phyloP scores from a whole-genome alignment of 129 eudicot species.

The Tagetes patula region DNA sequence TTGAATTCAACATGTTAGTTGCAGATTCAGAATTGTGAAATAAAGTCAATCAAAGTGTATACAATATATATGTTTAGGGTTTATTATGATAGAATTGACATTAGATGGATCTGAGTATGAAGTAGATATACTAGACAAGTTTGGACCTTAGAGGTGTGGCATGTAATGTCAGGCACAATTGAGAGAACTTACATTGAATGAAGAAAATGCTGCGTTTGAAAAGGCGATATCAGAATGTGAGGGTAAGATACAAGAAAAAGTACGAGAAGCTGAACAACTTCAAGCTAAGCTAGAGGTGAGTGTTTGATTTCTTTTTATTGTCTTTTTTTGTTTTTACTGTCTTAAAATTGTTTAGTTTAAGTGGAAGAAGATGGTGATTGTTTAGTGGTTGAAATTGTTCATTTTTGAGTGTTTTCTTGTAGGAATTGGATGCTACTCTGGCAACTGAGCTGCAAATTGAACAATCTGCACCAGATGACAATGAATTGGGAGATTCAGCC shows the following conservation, averaged over 20 bases:
- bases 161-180: conserved; percentile 55
- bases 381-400: conserved; percentile 13
- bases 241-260: conserved; percentile 69
- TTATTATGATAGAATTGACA: conserved; percentile 6
- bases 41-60: neutral
- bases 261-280: conserved; percentile 63
- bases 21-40: conserved; percentile 1
- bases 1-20: conserved; percentile 2
- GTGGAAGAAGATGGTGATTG: conserved; percentile 9
- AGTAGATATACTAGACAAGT: neutral
- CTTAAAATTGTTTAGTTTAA: conserved; percentile 2
- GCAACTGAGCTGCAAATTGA: conserved; percentile 49
- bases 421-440: conserved; percentile 61
- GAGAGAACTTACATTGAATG: conserved; percentile 61
- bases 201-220: conserved; percentile 78
- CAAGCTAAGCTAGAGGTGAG: conserved; percentile 63
- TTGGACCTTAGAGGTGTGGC: conserved; percentile 13
- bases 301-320: neutral
- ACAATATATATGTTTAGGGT: neutral
- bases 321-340: neutral
- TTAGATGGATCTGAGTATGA: neutral
- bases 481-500: conserved; percentile 33
- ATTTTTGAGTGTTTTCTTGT: conserved; percentile 15
- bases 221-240: conserved; percentile 68
- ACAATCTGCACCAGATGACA: conserved; percentile 33